Base-by-base conservation (phyloP, 192 early-diverging fungal genomes). In the Diversispora epigaea region DNA sequence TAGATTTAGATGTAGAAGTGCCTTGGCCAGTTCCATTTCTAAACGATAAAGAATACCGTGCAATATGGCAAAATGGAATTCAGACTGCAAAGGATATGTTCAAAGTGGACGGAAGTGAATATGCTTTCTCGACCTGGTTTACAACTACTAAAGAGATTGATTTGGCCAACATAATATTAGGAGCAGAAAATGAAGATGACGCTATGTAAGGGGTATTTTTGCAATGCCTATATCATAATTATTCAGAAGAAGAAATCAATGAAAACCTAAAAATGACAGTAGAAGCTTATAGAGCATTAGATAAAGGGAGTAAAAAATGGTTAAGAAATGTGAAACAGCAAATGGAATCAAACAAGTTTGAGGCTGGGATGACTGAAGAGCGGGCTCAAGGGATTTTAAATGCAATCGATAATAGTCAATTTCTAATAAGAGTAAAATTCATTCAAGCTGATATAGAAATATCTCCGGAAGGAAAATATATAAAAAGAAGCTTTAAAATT, bases 351-450 rank as follows among this genome's bases (percentile, higher is more conserved):
- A n/a, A n/a, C n/a, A n/a, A n/a, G n/a, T n/a, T n/a, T n/a, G n/a
- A n/a, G n/a, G n/a, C n/a, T n/a, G 21, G 49, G 8, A 69, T 69
- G 6, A 69, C 50, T 69, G 50, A 69, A 69, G 12, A 50, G 46
- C 25, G 49, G 4, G 49, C 25, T 4, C 4, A 69, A 54, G 6
- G 44, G 45, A 69, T 69, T 55, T 69, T 69, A 69, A 52, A 69
- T 69, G 12, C 25, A 32, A 54, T 69, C 3, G 32, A 69, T 69
- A 52, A 69, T 69, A 1, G 12, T 54, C 8, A 32, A 21, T 69
- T 55, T 15, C n/a, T 69, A 25, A 69, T 69, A 69, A 69, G 6
- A 54, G 64, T 69, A 69, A 69, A 69, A 50, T 69, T 69, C 22
- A 25, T 69, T 69, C 0, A 21, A 69, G 25, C 32, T 39, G 5